Evolutionary conservation across 768 basidiomycete genomes (phyloP).

Genomic region (Suillus ampliporus): DNA sequence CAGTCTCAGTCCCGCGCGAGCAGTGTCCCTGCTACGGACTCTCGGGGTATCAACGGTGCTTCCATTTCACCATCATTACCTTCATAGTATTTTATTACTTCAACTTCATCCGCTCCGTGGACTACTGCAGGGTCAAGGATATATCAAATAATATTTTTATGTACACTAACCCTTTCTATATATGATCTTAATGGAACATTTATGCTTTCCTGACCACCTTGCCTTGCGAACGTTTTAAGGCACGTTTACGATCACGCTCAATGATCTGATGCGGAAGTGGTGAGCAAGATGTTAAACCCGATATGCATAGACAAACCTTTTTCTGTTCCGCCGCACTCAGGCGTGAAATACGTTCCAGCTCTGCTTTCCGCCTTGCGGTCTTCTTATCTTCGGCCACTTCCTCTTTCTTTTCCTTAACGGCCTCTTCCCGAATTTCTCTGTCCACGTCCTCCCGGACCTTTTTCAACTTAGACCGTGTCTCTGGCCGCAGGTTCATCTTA

Average conservation of each 20-base stretch:
- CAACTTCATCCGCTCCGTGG: neutral
- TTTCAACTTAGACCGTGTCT: constrained; percentile 79
- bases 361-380: constrained; percentile 72
- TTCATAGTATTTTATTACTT: neutral
- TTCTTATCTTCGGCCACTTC: constrained; percentile 75
- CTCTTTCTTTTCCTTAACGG: constrained; percentile 69
- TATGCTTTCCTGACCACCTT: constrained; percentile 62
- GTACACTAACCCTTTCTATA: neutral
- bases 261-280: constrained; percentile 49
- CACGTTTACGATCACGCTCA: constrained; percentile 80
- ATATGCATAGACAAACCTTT: constrained; percentile 55
- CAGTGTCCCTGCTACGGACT: neutral
- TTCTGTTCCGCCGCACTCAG: constrained; percentile 82
- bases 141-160: constrained; percentile 1
- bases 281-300: neutral
- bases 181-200: neutral
- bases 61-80: neutral
- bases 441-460: constrained; percentile 76
- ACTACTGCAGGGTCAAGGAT: neutral
- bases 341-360: constrained; percentile 74
- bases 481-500: constrained; percentile 70
- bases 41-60: neutral
- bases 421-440: constrained; percentile 69
- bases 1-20: neutral
- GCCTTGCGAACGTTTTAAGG: constrained; percentile 70